Percentiles rank a stretch among this genome's conserved stretches.
Evolutionary conservation across 345 rosid species (phyloP).

Genomic region (Mangifera indica): DNA sequence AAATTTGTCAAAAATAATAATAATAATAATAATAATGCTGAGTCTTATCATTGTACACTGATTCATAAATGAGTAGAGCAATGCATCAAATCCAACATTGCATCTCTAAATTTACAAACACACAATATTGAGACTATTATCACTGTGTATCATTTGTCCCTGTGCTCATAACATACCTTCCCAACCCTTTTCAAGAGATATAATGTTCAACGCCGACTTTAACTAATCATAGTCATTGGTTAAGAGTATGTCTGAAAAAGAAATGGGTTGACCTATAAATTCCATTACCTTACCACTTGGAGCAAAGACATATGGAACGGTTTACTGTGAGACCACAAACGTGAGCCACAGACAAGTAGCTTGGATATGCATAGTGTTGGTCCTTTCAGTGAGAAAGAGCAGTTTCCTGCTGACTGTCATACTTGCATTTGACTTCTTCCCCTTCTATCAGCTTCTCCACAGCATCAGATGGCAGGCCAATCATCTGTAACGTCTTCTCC

Average conservation of each 20-base stretch:
- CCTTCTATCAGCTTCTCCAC: slow-evolving; percentile 80
- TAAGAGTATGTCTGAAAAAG: not conserved
- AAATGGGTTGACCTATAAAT: not conserved
- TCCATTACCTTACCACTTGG: not conserved
- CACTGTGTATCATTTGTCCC: not conserved
- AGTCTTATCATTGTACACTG: not conserved
- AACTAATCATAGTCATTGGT: not conserved
- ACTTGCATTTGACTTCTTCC: slow-evolving; percentile 52
- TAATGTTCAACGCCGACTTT: not conserved
- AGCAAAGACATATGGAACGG: not conserved
- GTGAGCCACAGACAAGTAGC: not conserved
- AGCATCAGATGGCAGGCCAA: slow-evolving; percentile 78
- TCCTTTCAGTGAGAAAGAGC: not conserved
- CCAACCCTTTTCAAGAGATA: not conserved
- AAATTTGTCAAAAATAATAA: not conserved
- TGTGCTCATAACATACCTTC: not conserved
- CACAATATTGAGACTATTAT: not conserved
- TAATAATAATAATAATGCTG: not conserved
- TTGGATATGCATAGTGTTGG: not conserved
- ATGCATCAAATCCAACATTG: not conserved
- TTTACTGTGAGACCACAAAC: not conserved
- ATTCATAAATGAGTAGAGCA: not conserved
- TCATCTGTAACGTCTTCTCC: slow-evolving; percentile 86
- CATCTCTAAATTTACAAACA: not conserved
- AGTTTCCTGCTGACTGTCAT: slow-evolving; percentile 29